Percentiles rank a stretch among this genome's conserved stretches.
Conservation (phyloP, 2,329 filamentous ascomycete genomes). For the Claviceps arundinis region DNA sequence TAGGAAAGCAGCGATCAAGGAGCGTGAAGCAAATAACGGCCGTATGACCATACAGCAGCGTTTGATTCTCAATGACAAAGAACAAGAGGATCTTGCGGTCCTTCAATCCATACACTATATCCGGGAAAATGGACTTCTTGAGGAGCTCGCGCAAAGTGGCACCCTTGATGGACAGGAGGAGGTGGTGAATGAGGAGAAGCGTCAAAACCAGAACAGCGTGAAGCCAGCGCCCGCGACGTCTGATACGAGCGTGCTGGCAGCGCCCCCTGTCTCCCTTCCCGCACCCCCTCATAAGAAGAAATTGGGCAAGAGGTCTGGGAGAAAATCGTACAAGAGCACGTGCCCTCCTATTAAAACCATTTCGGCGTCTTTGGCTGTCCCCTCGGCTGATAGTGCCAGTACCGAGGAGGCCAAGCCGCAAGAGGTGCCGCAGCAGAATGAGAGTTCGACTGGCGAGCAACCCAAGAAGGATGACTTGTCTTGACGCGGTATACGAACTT, state of each 20-base stretch:
- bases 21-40: slow-evolving; percentile 51
- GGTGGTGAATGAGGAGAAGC: slow-evolving; percentile 9
- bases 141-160: slow-evolving; percentile 13
- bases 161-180: slow-evolving; percentile 3
- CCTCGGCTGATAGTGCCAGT: slow-evolving; percentile 19
- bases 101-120: slow-evolving; percentile 54
- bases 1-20: slow-evolving; percentile 48
- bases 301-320: slow-evolving; percentile 6
- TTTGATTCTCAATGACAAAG: slow-evolving; percentile 52
- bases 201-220: slow-evolving; percentile 1
- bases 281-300: slow-evolving; percentile 22
- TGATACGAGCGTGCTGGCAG: slow-evolving; percentile 21
- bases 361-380: slow-evolving; percentile 16
- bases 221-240: slow-evolving; percentile 7
- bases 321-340: background rate
- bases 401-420: slow-evolving; percentile 21
- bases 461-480: slow-evolving; percentile 21
- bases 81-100: slow-evolving; percentile 53
- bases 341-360: slow-evolving; percentile 14
- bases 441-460: slow-evolving; percentile 18
- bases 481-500: slow-evolving; percentile 5
- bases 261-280: slow-evolving; percentile 25
- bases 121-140: slow-evolving; percentile 43
- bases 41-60: slow-evolving; percentile 54
- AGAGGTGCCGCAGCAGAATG: slow-evolving; percentile 24